A percentile compares a stretch with the other conserved stretches of the same genome.
Conservation (phyloP, 805 yeast genomes). For the Lachancea quebecensis region DNA sequence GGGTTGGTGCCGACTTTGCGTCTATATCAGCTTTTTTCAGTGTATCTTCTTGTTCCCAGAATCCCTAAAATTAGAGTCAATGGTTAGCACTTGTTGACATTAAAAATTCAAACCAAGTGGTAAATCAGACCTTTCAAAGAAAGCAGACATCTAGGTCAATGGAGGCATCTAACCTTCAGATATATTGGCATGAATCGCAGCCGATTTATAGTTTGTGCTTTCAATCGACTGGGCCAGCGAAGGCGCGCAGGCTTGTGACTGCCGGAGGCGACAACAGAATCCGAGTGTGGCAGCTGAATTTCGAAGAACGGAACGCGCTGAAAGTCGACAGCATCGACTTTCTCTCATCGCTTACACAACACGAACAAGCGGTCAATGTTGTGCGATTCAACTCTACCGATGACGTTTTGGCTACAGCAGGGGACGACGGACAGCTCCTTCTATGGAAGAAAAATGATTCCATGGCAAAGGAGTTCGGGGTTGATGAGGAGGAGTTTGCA, state of each 20-base stretch:
- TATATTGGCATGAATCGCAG: slow-evolving; percentile 48
- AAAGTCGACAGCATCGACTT: slow-evolving; percentile 54
- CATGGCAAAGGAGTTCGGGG: slow-evolving; percentile 54
- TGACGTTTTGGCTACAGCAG: slow-evolving; percentile 72
- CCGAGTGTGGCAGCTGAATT: slow-evolving; percentile 44
- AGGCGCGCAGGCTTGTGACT: slow-evolving; percentile 57
- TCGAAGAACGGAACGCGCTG: slow-evolving; percentile 17
- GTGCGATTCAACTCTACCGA: slow-evolving; percentile 74
- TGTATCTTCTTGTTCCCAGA: no score
- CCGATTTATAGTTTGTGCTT: slow-evolving; percentile 66
- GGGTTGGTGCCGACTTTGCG: no score
- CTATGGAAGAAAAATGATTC: slow-evolving; percentile 64
- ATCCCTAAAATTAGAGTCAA: no score
- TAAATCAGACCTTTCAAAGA: no score
- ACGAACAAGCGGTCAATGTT: slow-evolving; percentile 90
- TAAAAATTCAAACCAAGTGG: no score
- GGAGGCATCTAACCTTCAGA: slow-evolving; percentile 23
- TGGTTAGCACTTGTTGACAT: no score
- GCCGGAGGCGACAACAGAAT: slow-evolving; percentile 94
- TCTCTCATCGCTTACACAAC: slow-evolving; percentile 74
- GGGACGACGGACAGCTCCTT: slow-evolving; percentile 88
- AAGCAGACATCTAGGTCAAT: not conserved
- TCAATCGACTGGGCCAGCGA: slow-evolving; percentile 39
- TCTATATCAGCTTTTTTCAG: no score
- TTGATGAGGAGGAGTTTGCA: slow-evolving; percentile 36